These are phyloP conservation scores for Ophiostoma angusticollis DNA, from an alignment of 2,329 filamentous ascomycete genomes.

Conservation along the genomic window DNA sequence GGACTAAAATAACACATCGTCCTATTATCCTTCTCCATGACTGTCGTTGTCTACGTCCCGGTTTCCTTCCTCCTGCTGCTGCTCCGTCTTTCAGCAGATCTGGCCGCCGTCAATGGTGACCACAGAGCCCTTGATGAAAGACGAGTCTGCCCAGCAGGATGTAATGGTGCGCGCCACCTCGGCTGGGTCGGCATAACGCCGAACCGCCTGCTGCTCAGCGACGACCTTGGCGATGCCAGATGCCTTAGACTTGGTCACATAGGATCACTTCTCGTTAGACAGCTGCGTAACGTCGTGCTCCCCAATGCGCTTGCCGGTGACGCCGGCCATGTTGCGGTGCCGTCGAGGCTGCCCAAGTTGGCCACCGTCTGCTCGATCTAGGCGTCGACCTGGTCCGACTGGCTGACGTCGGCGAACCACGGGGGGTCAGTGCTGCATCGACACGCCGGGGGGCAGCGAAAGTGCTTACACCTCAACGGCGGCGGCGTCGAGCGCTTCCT, in stretches of 20 bases:
- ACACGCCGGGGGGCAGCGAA: not conserved
- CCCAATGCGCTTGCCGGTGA: constrained; percentile 20
- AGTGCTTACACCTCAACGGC: not conserved
- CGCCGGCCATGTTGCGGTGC: constrained; percentile 27
- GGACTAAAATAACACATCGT: not conserved
- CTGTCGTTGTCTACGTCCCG: too few species aligned
- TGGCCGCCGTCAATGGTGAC: constrained; percentile 3
- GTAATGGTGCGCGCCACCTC: constrained; percentile 34
- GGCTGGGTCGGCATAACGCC: constrained; percentile 32
- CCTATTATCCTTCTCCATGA: too few species aligned
- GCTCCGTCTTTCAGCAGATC: constrained; percentile 3
- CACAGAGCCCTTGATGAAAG: constrained; percentile 2
- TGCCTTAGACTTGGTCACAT: constrained; percentile 28
- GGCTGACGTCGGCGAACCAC: constrained; percentile 20
- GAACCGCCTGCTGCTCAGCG: constrained; percentile 17
- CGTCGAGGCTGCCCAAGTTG: constrained; percentile 23
- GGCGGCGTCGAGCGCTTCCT: constrained; percentile 19
- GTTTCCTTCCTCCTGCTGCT: too few species aligned
- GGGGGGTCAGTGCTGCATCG: not conserved
- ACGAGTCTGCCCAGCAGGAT: constrained; percentile 27
- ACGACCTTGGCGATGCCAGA: constrained; percentile 30
- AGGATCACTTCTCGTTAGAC: constrained; percentile 9
- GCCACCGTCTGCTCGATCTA: constrained; percentile 23
- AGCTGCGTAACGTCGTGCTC: constrained; percentile 13
- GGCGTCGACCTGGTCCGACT: constrained; percentile 19